Base-by-base conservation (phyloP, 2,329 filamentous ascomycete species). In the Eurotiales sp. region DNA sequence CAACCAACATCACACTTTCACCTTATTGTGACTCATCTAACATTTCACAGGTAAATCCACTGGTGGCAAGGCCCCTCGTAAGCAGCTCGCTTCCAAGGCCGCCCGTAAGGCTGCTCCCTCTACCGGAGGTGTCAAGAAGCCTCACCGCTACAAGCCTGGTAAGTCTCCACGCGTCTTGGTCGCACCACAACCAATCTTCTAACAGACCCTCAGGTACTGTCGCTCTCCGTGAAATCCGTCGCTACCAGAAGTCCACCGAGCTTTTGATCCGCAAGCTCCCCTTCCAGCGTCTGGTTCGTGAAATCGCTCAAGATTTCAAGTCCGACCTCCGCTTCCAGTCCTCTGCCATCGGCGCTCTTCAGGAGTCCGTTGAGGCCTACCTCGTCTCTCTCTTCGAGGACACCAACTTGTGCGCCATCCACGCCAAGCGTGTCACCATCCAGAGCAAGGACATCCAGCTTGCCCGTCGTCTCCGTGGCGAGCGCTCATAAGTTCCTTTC, bases 71-170 rank as follows among this genome's bases (percentile, higher is more conserved):
- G 82, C 82, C 68, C 82, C 82, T 64, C 81, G 82, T 77, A 99
- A 99, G 89, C 91, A 96, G 85, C 90, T 97, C 71, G 92, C 92
- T 67, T 96, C 91, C 82, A 96, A 96, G 88, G 93, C 92, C 63
- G 92, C 93, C 69, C 91, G 93, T 81, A 99, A 99, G 86, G 90
- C 87, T 67, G 92, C 93, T 56, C 93, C 93, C 65, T 96, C 90
- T 58, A 97, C 93, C 74, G 93, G 92, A 68, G 88, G 88, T 85
- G 88, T 92, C 84, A 93, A 93, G 88, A 93, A 93, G 87, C 88
- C 88, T 77, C 88, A 91, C 79, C 82, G 88, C 57, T 83, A 91
- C 75, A 91, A 90, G 87, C 88, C 88, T 70, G 87, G 87, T 78
- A 74, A 61, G 72, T n/a, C n/a, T 64, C 50, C 19, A 34, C 39